Percentiles rank a stretch among this genome's conserved stretches.
These are phyloP conservation scores for Exophiala sp. DNA, from an alignment of 2,329 filamentous ascomycete genomes.

Conservation along the genomic window DNA sequence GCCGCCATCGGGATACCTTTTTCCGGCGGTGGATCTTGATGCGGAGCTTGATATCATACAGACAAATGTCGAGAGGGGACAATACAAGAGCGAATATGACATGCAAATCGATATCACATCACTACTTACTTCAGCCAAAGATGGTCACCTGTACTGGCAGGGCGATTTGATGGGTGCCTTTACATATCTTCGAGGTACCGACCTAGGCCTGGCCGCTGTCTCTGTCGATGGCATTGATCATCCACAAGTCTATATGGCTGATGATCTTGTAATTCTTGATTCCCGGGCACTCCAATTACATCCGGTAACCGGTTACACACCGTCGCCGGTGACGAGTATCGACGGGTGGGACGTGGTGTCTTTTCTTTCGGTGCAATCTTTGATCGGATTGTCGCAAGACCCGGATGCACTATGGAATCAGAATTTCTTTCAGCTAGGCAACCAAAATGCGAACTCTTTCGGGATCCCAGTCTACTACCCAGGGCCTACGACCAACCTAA, in stretches of 20 bases:
- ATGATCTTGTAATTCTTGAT: conserved; percentile 15
- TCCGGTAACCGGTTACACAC: conserved; percentile 19
- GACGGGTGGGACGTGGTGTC: conserved; percentile 31
- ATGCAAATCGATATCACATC: conserved; percentile 55
- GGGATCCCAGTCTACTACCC: conserved; percentile 27
- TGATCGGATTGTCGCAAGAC: conserved; percentile 25
- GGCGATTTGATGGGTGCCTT: conserved; percentile 20
- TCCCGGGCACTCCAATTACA: neutral
- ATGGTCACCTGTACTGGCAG: conserved; percentile 52
- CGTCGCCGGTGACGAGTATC: conserved; percentile 32
- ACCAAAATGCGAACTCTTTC: neutral
- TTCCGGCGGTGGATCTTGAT: conserved; percentile 45
- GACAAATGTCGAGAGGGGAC: conserved; percentile 38
- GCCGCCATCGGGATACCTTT: conserved; percentile 51
- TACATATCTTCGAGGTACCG: conserved; percentile 27
- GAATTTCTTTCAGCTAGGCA: conserved; percentile 29
- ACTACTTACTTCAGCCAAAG: conserved; percentile 55
- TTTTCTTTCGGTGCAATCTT: conserved; percentile 29
- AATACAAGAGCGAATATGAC: conserved; percentile 53
- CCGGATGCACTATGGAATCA: conserved; percentile 35
- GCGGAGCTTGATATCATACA: conserved; percentile 45
- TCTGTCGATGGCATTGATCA: conserved; percentile 15
- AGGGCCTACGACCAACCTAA: conserved; percentile 30
- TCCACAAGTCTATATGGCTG: conserved; percentile 38
- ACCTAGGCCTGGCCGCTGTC: conserved; percentile 9